A percentile compares a stretch with the other conserved stretches of the same genome.
Conservation (phyloP, 306 rosid species). For the Quercus mongolica region DNA sequence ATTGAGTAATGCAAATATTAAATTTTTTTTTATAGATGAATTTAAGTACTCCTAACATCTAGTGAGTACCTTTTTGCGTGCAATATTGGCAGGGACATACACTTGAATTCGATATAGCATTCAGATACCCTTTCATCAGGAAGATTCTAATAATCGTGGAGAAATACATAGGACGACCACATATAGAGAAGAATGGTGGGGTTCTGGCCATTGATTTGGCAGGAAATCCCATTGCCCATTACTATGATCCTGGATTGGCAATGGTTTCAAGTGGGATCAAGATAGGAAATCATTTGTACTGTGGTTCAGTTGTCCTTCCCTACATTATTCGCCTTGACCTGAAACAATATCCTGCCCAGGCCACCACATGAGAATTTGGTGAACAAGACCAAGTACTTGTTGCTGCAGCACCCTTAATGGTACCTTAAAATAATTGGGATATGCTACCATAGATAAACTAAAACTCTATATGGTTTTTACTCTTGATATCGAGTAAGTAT, state of each 20-base stretch:
- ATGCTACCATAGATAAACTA: neutral
- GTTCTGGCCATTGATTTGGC: slow-evolving; percentile 50
- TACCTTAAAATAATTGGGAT: neutral
- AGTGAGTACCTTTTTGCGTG: neutral
- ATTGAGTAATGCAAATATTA: too few species aligned
- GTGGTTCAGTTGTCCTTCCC: slow-evolving; percentile 43
- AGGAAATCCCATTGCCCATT: slow-evolving; percentile 47
- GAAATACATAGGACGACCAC: slow-evolving; percentile 19
- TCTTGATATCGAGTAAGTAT: neutral
- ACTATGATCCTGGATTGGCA: slow-evolving; percentile 40
- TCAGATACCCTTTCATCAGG: slow-evolving; percentile 49
- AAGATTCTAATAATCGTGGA: slow-evolving; percentile 33
- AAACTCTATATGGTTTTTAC: neutral
- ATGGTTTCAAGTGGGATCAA: slow-evolving; percentile 49
- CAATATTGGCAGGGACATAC: slow-evolving; percentile 38
- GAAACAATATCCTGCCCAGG: slow-evolving; percentile 40
- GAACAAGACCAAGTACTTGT: neutral
- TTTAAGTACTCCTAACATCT: neutral
- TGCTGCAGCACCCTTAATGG: neutral
- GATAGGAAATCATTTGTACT: slow-evolving; percentile 58
- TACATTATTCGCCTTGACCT: slow-evolving; percentile 49
- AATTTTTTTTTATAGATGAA: too few species aligned
- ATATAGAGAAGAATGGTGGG: slow-evolving; percentile 45
- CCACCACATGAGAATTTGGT: slow-evolving; percentile 18
- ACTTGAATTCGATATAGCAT: slow-evolving; percentile 20